phyloP scores from a whole-genome alignment of 108 stramenopile genomes.

The Fragilaria radians region DNA sequence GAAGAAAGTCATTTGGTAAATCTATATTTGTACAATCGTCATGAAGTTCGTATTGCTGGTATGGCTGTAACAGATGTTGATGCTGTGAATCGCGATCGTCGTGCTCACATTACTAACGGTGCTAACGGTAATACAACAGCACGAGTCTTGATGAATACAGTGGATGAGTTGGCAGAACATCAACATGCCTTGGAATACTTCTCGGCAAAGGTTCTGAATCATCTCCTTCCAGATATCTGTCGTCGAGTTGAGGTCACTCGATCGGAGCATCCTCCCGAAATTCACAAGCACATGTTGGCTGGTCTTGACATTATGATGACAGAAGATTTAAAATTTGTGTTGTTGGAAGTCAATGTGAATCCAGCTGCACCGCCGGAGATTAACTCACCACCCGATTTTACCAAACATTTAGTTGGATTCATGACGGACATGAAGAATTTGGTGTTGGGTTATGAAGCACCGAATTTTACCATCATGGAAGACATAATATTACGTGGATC shows the following conservation, averaged over 20 bases:
- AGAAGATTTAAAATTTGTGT: conserved; percentile 23
- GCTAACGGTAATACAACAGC: conserved; percentile 11
- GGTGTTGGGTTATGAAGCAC: conserved; percentile 3
- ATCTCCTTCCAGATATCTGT: conserved; percentile 33
- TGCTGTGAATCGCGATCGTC: conserved; percentile 14
- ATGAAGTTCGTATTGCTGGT: conserved; percentile 47
- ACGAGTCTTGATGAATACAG: conserved; percentile 24
- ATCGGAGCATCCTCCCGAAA: neutral
- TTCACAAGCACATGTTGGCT: conserved; percentile 32
- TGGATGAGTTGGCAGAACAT: conserved; percentile 21
- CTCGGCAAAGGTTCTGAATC: conserved; percentile 27
- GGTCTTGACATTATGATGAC: conserved; percentile 51
- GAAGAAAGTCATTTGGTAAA: conserved; percentile 28
- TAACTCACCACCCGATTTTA: conserved; percentile 12
- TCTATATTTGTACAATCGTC: conserved; percentile 34
- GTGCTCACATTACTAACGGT: conserved; percentile 39
- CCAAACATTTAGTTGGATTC: conserved; percentile 37
- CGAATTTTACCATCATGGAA: neutral
- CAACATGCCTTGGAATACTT: conserved; percentile 27
- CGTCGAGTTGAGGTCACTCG: conserved; percentile 21
- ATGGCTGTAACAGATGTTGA: conserved; percentile 14
- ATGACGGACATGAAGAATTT: conserved; percentile 29
- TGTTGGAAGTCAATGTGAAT: conserved; percentile 45
- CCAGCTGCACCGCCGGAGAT: conserved; percentile 31
- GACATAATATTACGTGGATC: neutral